phyloP scores from a whole-genome alignment of 176 grass and related monocot genomes.

The Phyllostachys edulis region DNA sequence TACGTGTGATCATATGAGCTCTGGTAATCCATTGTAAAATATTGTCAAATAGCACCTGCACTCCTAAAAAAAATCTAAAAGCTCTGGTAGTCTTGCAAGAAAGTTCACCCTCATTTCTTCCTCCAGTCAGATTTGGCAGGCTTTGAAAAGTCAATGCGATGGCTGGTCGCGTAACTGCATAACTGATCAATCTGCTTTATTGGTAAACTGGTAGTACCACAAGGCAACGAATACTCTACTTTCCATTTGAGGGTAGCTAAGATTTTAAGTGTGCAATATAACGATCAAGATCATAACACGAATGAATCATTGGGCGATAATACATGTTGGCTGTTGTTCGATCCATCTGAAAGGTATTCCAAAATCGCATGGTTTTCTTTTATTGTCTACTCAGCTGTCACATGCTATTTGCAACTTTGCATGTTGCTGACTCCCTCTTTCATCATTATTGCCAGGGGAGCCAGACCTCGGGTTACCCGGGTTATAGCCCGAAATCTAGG shows the following conservation, averaged over 20 bases:
- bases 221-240: neutral
- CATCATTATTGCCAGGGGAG: neutral
- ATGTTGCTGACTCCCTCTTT: neutral
- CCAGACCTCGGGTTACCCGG: too few relatives aligned
- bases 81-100: neutral
- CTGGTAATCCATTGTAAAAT: neutral
- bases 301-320: conserved; percentile 4
- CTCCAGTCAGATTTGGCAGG: conserved; percentile 11
- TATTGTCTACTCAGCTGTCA: conserved; percentile 12
- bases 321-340: neutral
- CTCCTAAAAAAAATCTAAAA: neutral
- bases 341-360: conserved; percentile 11
- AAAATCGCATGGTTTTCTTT: neutral
- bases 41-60: neutral
- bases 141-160: neutral
- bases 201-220: neutral
- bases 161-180: neutral
- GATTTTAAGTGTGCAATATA: neutral
- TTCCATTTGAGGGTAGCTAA: neutral
- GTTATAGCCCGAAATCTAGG: too few relatives aligned
- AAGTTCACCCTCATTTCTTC: neutral
- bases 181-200: neutral
- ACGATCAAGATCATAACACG: neutral
- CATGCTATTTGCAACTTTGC: neutral
- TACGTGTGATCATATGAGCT: neutral